These are phyloP conservation scores for Populus hybrid DNA, from an alignment of 441 rosid species.

Conservation along the genomic window DNA sequence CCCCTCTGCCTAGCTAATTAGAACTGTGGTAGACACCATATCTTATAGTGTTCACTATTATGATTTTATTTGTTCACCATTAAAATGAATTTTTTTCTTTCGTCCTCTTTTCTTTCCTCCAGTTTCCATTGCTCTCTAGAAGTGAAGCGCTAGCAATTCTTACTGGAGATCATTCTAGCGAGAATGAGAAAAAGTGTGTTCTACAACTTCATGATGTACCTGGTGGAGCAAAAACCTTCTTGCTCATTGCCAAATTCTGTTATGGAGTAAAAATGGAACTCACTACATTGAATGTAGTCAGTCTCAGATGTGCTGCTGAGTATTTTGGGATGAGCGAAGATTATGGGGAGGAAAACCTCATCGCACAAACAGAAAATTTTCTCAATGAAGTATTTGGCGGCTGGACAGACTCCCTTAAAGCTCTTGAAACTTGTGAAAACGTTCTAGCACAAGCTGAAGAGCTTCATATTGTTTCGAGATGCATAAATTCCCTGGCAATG, in stretches of 20 bases:
- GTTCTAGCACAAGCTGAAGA: slow-evolving; percentile 67
- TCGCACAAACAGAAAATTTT: slow-evolving; percentile 59
- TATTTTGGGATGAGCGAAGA: slow-evolving; percentile 77
- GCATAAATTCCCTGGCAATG: slow-evolving; percentile 71
- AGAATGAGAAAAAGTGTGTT: slow-evolving; percentile 39
- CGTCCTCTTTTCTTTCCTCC: slow-evolving; percentile 16
- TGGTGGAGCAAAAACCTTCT: slow-evolving; percentile 71
- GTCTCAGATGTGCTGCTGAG: slow-evolving; percentile 86
- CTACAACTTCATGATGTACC: slow-evolving; percentile 71
- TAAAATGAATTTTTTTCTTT: neutral
- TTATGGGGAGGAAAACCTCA: slow-evolving; percentile 72
- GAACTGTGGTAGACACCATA: neutral
- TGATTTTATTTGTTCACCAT: neutral
- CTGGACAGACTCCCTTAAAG: slow-evolving; percentile 76
- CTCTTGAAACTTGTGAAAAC: slow-evolving; percentile 72
- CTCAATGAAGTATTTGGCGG: slow-evolving; percentile 53
- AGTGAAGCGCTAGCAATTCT: slow-evolving; percentile 61
- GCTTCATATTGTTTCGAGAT: slow-evolving; percentile 75
- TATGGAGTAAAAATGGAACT: slow-evolving; percentile 75
- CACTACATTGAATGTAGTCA: slow-evolving; percentile 54
- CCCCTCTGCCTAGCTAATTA: neutral
- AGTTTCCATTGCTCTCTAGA: slow-evolving; percentile 92
- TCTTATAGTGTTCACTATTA: neutral
- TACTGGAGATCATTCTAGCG: slow-evolving; percentile 38
- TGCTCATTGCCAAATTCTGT: slow-evolving; percentile 81